Evolutionary conservation across 163 green algal genomes (phyloP), one percentile per base, ranked within the genome.

Genomic region (Botryococcus braunii): DNA sequence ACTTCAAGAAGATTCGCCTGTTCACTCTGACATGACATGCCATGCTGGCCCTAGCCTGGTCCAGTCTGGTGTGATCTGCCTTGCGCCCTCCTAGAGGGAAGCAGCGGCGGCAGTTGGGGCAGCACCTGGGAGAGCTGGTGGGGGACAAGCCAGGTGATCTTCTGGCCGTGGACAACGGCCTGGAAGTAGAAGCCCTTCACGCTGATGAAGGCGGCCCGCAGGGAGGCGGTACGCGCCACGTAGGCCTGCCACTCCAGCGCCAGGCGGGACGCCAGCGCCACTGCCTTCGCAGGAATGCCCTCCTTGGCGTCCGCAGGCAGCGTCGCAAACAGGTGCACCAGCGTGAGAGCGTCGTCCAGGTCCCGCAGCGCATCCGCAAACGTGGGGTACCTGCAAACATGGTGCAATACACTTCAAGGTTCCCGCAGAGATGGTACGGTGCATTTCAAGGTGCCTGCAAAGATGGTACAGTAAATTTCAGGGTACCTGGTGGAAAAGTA

Each of bases 301-400:
- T 88, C 76, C 2, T 37, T 57, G 1, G 68, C 72, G 63, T 91
- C 84, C 0, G 87, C 86, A 23, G 93, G 92, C 73, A 99, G 85
- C 56, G 84, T 86, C 0, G 94, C 92, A 76, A 99, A 99, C 27
- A 99, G 86, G 80, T 97, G 84, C 23, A 92, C 66, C 84, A 99
- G 84, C n/a, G 91, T 94, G n/a, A 99, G 80, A 11, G 91, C 77
- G 76, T 99, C 95, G 75, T 99, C 95, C 62, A 99, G 74, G 77
- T 99, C 95, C 23, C 93, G 80, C 57, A 99, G 74, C 3, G 95
- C 95, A 65, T 99, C 94, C n/a, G 95, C 68, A 69, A 99, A 98
- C 0, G 89, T 92, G n/a, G 95, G 95, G 77, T 99, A 99, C 70
- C 90, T 96, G 84, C 57, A 62, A n/a, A n/a, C n/a, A n/a, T n/a